Conservation (phyloP, 305 asterid species). For the Solanum chacoense region DNA sequence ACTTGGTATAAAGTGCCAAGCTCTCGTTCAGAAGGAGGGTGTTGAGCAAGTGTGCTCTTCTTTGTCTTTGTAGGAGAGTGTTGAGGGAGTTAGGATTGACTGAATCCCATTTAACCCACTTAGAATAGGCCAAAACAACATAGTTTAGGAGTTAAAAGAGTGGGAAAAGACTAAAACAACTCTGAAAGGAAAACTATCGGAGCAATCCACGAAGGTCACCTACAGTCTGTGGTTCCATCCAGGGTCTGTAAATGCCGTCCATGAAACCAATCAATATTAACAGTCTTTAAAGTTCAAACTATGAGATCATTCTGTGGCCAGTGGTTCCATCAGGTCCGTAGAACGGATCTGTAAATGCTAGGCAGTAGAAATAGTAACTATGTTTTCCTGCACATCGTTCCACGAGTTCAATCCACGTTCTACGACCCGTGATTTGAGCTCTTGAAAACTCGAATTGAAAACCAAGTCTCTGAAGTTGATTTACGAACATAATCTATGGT, state of each 20-base stretch:
- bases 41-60: neutral
- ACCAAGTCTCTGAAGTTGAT: neutral
- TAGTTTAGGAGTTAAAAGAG: neutral
- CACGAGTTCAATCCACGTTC: neutral
- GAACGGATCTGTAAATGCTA: neutral
- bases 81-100: neutral
- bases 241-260: neutral
- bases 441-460: neutral
- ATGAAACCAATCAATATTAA: neutral
- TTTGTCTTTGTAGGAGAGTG: neutral
- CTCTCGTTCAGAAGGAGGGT: neutral
- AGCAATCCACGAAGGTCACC: neutral
- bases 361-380: neutral
- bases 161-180: neutral
- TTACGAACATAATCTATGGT: neutral
- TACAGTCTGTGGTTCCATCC: neutral
- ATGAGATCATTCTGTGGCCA: neutral
- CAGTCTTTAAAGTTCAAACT: neutral
- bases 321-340: neutral
- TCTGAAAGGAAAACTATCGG: neutral
- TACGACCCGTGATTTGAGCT: neutral
- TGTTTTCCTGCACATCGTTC: neutral
- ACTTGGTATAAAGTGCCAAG: neutral
- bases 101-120: neutral
- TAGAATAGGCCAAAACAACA: neutral